Evolutionary conservation across 805 yeast genomes (phyloP).

Genomic region (Myxozyma sirexii): DNA sequence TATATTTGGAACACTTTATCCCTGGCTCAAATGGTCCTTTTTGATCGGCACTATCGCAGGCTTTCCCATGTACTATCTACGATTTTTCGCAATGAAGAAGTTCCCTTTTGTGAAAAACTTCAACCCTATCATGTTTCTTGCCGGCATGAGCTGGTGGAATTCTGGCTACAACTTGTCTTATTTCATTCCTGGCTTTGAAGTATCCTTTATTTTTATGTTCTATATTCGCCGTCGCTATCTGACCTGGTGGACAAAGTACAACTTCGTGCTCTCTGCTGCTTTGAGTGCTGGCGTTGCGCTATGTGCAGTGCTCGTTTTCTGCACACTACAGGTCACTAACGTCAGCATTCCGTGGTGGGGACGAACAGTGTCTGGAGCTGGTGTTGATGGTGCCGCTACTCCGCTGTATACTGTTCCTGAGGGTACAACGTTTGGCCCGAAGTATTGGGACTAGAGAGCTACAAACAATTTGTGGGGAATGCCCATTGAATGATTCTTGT

Average conservation of each 20-base stretch:
- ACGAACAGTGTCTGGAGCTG: conserved; percentile 44
- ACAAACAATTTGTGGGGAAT: no score
- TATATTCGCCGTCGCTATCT: conserved; percentile 52
- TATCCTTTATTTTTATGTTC: conserved; percentile 45
- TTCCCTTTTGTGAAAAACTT: conserved; percentile 16
- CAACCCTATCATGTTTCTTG: conserved; percentile 19
- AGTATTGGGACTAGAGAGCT: conserved; percentile 29
- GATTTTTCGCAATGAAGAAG: background rate
- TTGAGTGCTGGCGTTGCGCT: conserved; percentile 64
- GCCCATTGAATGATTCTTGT: no score
- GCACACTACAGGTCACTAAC: conserved; percentile 52
- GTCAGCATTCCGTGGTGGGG: conserved; percentile 67
- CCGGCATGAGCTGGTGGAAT: conserved; percentile 19
- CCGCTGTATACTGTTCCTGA: conserved; percentile 32
- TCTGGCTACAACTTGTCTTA: conserved; percentile 24
- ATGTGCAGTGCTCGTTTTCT: conserved; percentile 59
- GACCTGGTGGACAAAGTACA: conserved; percentile 59
- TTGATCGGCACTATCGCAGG: conserved; percentile 29
- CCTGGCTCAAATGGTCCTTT: conserved; percentile 31
- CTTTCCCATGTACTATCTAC: conserved; percentile 15
- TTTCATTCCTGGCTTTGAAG: conserved; percentile 28
- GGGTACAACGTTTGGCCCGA: conserved; percentile 41
- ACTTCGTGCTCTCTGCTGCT: conserved; percentile 57
- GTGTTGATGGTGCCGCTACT: conserved; percentile 34
- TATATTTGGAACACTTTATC: conserved; percentile 36